Percentiles rank a stretch among this genome's conserved stretches.
Evolutionary conservation across 805 yeast species (phyloP).

Genomic region (Sporopachydermia lactativora): DNA sequence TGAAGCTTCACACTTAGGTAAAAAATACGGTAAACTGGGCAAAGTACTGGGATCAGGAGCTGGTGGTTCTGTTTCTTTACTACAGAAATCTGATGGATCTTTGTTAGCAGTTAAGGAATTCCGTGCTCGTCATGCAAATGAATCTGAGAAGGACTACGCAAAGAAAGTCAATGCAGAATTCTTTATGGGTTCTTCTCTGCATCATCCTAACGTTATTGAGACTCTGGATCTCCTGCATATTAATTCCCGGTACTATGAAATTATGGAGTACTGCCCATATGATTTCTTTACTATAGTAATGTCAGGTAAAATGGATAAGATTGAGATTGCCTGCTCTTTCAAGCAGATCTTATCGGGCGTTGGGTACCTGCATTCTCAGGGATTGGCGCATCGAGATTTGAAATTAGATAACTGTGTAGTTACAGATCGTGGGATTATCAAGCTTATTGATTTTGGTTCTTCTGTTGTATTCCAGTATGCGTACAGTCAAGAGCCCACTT

Average conservation of each 20-base stretch:
- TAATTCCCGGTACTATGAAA: slow-evolving; percentile 45
- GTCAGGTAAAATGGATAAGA: slow-evolving; percentile 63
- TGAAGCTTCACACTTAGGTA: slow-evolving; percentile 29
- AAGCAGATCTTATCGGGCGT: slow-evolving; percentile 72
- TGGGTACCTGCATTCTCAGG: slow-evolving; percentile 58
- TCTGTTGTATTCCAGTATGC: slow-evolving; percentile 72
- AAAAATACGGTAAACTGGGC: slow-evolving; percentile 66
- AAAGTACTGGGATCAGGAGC: slow-evolving; percentile 82
- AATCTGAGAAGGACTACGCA: slow-evolving; percentile 53
- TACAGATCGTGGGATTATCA: slow-evolving; percentile 54
- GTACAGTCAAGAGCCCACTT: slow-evolving; percentile 38
- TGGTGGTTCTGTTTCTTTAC: slow-evolving; percentile 81
- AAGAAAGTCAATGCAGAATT: slow-evolving; percentile 74
- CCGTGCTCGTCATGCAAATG: slow-evolving; percentile 47
- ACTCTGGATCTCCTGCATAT: slow-evolving; percentile 73
- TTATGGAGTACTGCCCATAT: slow-evolving; percentile 87
- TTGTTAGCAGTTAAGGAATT: slow-evolving; percentile 83
- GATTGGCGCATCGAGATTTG: slow-evolving; percentile 86
- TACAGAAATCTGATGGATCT: slow-evolving; percentile 45
- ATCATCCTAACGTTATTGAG: slow-evolving; percentile 68
- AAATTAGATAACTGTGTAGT: slow-evolving; percentile 92
- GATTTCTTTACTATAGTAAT: slow-evolving; percentile 90
- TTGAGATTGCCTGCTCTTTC: slow-evolving; percentile 70
- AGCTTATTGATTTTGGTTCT: slow-evolving; percentile 87
- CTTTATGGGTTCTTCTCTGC: slow-evolving; percentile 62